Conservation (phyloP, 495 filamentous ascomycete species). For the Immersiella caudata region DNA sequence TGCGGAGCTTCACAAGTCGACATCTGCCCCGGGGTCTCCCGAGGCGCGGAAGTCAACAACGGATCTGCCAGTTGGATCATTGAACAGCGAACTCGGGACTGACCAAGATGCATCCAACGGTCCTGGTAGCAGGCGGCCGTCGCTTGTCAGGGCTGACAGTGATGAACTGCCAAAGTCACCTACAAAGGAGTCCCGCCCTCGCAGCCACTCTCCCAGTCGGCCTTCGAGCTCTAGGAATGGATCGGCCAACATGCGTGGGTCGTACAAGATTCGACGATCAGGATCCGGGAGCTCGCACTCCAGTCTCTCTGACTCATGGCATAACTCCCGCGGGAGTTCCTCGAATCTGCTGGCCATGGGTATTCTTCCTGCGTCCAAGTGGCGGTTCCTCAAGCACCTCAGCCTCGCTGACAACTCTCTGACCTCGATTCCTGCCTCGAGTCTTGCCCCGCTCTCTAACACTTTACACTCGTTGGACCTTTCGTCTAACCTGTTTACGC, state of each 20-base stretch:
- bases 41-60: constrained; percentile 51
- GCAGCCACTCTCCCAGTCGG: constrained; percentile 81
- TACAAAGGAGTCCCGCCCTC: constrained; percentile 50
- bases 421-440: constrained; percentile 71
- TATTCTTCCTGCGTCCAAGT: constrained; percentile 79
- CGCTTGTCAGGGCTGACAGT: constrained; percentile 42
- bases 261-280: constrained; percentile 76
- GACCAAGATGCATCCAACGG: constrained; percentile 37
- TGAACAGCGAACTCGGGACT: constrained; percentile 46
- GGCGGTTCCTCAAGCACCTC: constrained; percentile 90
- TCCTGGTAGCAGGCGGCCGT: constrained; percentile 44
- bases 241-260: constrained; percentile 62
- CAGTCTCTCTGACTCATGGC: constrained; percentile 72
- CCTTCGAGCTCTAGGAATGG: constrained; percentile 71
- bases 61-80: constrained; percentile 50
- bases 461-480: constrained; percentile 89
- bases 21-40: constrained; percentile 68
- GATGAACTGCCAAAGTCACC: constrained; percentile 45
- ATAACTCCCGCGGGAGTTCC: constrained; percentile 64
- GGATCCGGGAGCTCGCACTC: constrained; percentile 93
- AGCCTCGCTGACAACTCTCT: constrained; percentile 90
- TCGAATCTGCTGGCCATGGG: constrained; percentile 69
- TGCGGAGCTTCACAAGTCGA: constrained; percentile 58
- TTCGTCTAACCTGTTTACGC: constrained; percentile 85
- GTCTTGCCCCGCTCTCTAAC: constrained; percentile 79